These are phyloP conservation scores for Suillus occidentalis DNA, from an alignment of 768 basidiomycete genomes.

Conservation along the genomic window DNA sequence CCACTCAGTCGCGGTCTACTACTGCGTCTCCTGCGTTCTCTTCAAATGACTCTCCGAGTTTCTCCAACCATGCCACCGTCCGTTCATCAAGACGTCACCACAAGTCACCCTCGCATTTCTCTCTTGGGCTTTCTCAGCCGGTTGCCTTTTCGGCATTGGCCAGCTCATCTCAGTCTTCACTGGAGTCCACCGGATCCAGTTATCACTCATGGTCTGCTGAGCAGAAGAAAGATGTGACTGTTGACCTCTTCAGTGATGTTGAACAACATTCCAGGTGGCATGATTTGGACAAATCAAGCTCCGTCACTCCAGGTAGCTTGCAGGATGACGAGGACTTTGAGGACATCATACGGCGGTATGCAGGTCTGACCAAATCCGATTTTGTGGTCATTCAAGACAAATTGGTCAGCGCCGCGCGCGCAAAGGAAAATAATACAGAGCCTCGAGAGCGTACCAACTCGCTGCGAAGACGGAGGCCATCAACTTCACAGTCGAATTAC, in stretches of 20 bases:
- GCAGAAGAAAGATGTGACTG: constrained; percentile 50
- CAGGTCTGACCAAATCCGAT: constrained; percentile 70
- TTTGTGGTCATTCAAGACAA: constrained; percentile 74
- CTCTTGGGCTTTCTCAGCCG: constrained; percentile 51
- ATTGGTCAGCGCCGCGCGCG: constrained; percentile 61
- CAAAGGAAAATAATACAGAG: constrained; percentile 58
- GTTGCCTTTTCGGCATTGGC: constrained; percentile 69
- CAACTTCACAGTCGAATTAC: constrained; percentile 82
- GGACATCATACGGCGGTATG: constrained; percentile 61
- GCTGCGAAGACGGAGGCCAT: constrained; percentile 72
- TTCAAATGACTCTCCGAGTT: constrained; percentile 26
- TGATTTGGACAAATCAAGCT: constrained; percentile 55
- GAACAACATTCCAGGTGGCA: constrained; percentile 63
- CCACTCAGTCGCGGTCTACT: constrained; percentile 64
- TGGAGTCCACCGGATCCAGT: constrained; percentile 81
- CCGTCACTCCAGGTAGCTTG: constrained; percentile 49
- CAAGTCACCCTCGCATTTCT: constrained; percentile 50
- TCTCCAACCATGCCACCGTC: constrained; percentile 37
- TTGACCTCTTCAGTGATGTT: constrained; percentile 52
- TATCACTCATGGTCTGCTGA: constrained; percentile 78
- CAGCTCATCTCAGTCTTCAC: constrained; percentile 77
- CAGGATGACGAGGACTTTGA: constrained; percentile 62
- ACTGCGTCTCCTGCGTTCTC: constrained; percentile 46
- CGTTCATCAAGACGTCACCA: constrained; percentile 57
- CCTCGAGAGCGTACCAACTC: constrained; percentile 64